Conservation (phyloP, 208 protist species). For the Acanthamoeba quina region DNA sequence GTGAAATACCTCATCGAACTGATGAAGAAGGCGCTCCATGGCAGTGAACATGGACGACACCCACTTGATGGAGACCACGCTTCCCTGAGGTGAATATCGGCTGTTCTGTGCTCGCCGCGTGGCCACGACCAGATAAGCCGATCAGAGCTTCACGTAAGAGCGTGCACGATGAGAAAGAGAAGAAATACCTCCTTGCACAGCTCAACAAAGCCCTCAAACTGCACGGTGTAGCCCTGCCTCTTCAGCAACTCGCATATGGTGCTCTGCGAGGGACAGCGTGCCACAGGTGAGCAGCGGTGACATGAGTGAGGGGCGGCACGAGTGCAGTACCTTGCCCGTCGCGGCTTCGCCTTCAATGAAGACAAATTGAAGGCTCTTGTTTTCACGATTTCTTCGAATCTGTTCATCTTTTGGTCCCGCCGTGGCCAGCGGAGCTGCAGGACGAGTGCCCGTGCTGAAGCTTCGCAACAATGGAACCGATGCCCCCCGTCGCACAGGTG, state of each 20-base stretch:
- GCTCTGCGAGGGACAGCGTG: neutral
- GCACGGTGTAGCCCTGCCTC: constrained; percentile 42
- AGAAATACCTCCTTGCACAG: constrained; percentile 44
- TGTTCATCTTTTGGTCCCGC: neutral
- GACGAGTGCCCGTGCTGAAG: neutral
- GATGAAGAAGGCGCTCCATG: constrained; percentile 57
- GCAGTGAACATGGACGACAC: constrained; percentile 69
- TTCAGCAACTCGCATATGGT: constrained; percentile 66
- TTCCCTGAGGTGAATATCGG: constrained; percentile 60
- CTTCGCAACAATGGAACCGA: neutral
- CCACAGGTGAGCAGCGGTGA: neutral
- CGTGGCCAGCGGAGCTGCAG: neutral
- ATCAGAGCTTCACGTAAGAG: too few species aligned
- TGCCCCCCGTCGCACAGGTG: neutral
- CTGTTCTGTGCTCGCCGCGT: neutral
- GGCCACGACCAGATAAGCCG: too few species aligned
- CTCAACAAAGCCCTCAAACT: constrained; percentile 70
- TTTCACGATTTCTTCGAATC: constrained; percentile 10
- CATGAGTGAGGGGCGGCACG: neutral
- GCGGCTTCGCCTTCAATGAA: constrained; percentile 71
- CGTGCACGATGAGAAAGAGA: neutral
- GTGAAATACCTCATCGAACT: constrained; percentile 10
- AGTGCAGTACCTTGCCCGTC: neutral
- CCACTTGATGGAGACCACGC: constrained; percentile 72
- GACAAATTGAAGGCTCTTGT: constrained; percentile 73